A percentile compares a stretch with the other conserved stretches of the same genome.
Evolutionary conservation across 169 alveolate species (phyloP).

Genomic region (Fabrea salina): DNA sequence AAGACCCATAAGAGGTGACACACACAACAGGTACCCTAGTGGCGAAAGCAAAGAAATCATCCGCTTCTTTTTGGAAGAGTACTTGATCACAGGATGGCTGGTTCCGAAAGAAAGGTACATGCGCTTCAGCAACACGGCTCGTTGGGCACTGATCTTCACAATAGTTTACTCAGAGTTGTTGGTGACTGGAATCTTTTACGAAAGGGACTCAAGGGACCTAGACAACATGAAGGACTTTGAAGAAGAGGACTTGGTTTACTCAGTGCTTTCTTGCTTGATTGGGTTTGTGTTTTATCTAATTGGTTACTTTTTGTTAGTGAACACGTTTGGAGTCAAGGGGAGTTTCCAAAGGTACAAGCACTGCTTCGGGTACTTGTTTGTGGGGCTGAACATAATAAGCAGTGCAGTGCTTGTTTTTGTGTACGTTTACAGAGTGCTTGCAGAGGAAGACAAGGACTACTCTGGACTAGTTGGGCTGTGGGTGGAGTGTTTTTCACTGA

Average conservation of each 20-base stretch:
- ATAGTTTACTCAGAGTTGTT: constrained; percentile 7
- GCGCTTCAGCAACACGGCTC: not conserved
- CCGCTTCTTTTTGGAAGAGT: constrained; percentile 14
- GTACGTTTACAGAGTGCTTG: not conserved
- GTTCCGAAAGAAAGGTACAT: not conserved
- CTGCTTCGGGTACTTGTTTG: constrained; percentile 1
- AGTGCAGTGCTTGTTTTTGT: not conserved
- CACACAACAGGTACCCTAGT: not conserved
- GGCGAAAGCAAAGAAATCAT: constrained; percentile 13
- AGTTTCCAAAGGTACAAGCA: not conserved
- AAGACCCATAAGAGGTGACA: not conserved
- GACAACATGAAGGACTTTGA: not conserved
- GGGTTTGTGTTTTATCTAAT: not conserved
- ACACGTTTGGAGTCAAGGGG: not conserved
- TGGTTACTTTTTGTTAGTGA: not conserved
- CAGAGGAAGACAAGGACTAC: not conserved
- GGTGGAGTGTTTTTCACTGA: not conserved
- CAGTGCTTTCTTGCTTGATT: not conserved
- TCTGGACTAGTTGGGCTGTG: not conserved
- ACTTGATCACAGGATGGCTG: constrained; percentile 21
- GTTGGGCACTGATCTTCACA: constrained; percentile 8
- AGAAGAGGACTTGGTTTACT: not conserved
- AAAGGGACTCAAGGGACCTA: not conserved
- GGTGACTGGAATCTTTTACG: not conserved
- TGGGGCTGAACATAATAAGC: not conserved